Evolutionary conservation across 495 filamentous ascomycete genomes (phyloP).

Genomic region (Penicillium coprophilum): DNA sequence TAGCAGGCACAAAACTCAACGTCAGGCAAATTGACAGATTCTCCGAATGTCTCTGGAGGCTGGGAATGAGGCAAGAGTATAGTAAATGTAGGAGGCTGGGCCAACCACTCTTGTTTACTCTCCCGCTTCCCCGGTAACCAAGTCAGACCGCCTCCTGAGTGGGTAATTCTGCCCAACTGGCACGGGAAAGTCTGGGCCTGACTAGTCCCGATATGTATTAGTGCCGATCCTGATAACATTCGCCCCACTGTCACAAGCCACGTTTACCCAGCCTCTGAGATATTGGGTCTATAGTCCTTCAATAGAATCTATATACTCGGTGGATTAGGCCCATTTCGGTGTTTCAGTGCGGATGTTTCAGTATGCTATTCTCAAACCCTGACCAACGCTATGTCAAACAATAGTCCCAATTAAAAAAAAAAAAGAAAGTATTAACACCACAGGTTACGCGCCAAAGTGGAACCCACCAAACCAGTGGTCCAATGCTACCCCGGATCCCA

Average conservation of each 20-base stretch:
- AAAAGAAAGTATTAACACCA: slow-evolving; percentile 1
- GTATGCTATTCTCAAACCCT: slow-evolving; percentile 8
- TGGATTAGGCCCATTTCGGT: not conserved
- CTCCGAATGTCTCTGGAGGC: slow-evolving; percentile 31
- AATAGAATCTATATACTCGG: no score
- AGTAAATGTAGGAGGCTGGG: slow-evolving; percentile 46
- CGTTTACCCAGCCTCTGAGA: slow-evolving; percentile 25
- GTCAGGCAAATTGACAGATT: slow-evolving; percentile 31
- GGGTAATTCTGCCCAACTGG: slow-evolving; percentile 14
- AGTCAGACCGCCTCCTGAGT: slow-evolving; percentile 33
- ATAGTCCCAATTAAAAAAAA: slow-evolving; percentile 4
- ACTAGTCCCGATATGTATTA: slow-evolving; percentile 23
- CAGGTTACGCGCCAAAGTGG: slow-evolving; percentile 12
- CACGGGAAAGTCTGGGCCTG: slow-evolving; percentile 3
- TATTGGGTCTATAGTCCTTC: no score
- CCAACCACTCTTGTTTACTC: slow-evolving; percentile 50
- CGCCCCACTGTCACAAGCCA: slow-evolving; percentile 25
- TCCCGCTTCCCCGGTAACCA: slow-evolving; percentile 41
- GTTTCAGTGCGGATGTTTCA: slow-evolving; percentile 3
- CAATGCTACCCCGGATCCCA: slow-evolving; percentile 16
- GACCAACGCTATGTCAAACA: slow-evolving; percentile 14
- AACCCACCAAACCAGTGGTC: slow-evolving; percentile 10
- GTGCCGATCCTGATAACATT: slow-evolving; percentile 20
- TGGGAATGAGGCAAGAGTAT: slow-evolving; percentile 37
- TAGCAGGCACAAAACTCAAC: slow-evolving; percentile 34